Evolutionary conservation across 2,329 filamentous ascomycete genomes (phyloP), one percentile per base, ranked within the genome.

Genomic region (Aureobasidium uvarum): DNA sequence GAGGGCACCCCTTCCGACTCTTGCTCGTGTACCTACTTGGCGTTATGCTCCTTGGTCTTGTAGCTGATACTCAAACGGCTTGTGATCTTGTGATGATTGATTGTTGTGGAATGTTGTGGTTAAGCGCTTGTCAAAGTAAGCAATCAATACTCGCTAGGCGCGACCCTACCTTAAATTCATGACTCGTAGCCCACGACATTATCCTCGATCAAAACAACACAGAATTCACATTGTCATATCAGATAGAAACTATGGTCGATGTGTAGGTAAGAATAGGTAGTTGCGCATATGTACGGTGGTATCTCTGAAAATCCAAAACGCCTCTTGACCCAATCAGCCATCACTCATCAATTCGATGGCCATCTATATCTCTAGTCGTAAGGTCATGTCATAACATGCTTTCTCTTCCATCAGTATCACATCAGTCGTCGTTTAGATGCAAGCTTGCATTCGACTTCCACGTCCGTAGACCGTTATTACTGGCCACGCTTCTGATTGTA

Each of bases 391-490:
- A 33, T 60, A 25, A 48, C 56, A 48, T 48, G 39, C 28, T 46
- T 43, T 28, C 38, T 59, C 38, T 39, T 28, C 33, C 33, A 4
- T 51, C 23, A 5, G 18, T 36, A 20, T 50, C 58, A 41, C 10
- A 25, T 62, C 33, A 62, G 18, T 50, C 39, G 25, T 63, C 46
- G 43, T 62, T 28, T 43, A 63, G n/a, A 54, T 63, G 60, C 60
- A 63, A 16, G 45, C 60, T 63, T 23, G 60, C 60, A 45, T 63
- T 63, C n/a, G 60, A 63, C 28, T 52, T 52, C 60, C 60, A 63
- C 7, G 60, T 63, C 23, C 60, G 16, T 11, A 63, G 14, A 4
- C 48, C 60, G 13, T 62, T 62, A 20, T 62, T 62, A 6, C 58
- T 62, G 20, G 58, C 45, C 31, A 50, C 43, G 4, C 45, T 50